phyloP scores from a whole-genome alignment of 2,329 filamentous ascomycete species.

The Zelopaecilomyces penicillatus region DNA sequence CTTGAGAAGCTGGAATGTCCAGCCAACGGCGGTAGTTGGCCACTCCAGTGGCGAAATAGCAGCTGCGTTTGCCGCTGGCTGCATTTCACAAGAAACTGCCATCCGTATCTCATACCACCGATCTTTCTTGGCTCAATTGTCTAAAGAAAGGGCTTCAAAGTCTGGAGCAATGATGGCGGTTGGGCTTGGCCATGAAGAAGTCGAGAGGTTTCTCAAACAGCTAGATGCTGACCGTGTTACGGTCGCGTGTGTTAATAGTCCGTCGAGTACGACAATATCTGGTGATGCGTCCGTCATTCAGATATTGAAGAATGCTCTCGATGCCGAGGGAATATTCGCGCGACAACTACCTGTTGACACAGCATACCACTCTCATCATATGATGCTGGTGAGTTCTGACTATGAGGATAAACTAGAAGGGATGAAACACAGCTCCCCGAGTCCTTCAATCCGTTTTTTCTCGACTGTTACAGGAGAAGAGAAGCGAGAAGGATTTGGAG shows the following conservation, averaged over 20 bases:
- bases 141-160: too few species aligned
- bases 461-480: background rate
- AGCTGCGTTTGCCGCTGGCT: conserved; percentile 24
- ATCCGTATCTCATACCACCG: too few species aligned
- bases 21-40: conserved; percentile 23
- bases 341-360: conserved; percentile 31
- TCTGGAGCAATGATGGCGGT: conserved; percentile 16
- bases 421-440: background rate
- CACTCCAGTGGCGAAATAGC: conserved; percentile 33
- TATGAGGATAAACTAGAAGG: conserved; percentile 14
- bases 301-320: conserved; percentile 13
- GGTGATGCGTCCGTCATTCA: conserved; percentile 20
- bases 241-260: conserved; percentile 25
- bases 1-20: conserved; percentile 21
- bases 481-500: background rate
- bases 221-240: conserved; percentile 4
- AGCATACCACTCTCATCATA: conserved; percentile 29
- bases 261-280: conserved; percentile 25
- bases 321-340: conserved; percentile 18
- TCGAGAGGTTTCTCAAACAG: conserved; percentile 2
- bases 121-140: too few species aligned
- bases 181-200: conserved; percentile 10
- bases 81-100: conserved; percentile 13
- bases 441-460: conserved; percentile 3
- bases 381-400: conserved; percentile 13